Evolutionary conservation across 108 stramenopile genomes (phyloP).

Genomic region (Cylindrotheca closterium): DNA sequence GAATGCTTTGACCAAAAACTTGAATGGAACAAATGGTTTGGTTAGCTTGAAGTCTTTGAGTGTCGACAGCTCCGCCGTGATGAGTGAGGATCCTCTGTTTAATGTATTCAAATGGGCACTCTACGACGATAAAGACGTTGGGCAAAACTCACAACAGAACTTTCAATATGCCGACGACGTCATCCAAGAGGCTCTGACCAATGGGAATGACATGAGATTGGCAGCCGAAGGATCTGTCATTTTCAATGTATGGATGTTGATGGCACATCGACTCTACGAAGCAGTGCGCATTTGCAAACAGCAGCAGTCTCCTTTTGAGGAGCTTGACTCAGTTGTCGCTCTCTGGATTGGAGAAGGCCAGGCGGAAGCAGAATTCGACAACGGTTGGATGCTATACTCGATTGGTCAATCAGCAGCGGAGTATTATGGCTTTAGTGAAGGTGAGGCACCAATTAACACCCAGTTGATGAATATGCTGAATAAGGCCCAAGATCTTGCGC

Average conservation of each 20-base stretch:
- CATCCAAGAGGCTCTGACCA: slow-evolving; percentile 45
- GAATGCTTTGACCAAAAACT: slow-evolving; percentile 19
- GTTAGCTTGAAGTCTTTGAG: slow-evolving; percentile 29
- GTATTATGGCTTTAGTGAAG: slow-evolving; percentile 39
- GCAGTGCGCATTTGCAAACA: slow-evolving; percentile 43
- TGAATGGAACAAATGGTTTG: slow-evolving; percentile 43
- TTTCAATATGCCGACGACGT: slow-evolving; percentile 66
- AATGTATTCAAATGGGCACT: slow-evolving; percentile 70
- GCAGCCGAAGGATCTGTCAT: slow-evolving; percentile 72
- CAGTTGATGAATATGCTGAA: slow-evolving; percentile 41
- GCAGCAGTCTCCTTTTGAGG: slow-evolving; percentile 9
- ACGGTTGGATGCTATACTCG: slow-evolving; percentile 61
- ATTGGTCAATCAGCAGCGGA: slow-evolving; percentile 50
- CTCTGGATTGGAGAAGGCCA: slow-evolving; percentile 72
- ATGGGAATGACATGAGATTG: slow-evolving; percentile 40
- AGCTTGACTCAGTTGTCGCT: slow-evolving; percentile 70
- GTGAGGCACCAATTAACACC: slow-evolving; percentile 41
- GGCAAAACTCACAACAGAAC: slow-evolving; percentile 27
- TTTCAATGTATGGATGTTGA: slow-evolving; percentile 65
- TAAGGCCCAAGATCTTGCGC: slow-evolving; percentile 25
- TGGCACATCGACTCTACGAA: slow-evolving; percentile 53
- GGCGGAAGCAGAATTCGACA: slow-evolving; percentile 34
- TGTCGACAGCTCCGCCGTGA: slow-evolving; percentile 7
- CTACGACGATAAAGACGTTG: slow-evolving; percentile 56
- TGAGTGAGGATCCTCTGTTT: slow-evolving; percentile 62